Conservation (phyloP, 2,329 filamentous ascomycete genomes). For the Colletotrichum spaethianum region DNA sequence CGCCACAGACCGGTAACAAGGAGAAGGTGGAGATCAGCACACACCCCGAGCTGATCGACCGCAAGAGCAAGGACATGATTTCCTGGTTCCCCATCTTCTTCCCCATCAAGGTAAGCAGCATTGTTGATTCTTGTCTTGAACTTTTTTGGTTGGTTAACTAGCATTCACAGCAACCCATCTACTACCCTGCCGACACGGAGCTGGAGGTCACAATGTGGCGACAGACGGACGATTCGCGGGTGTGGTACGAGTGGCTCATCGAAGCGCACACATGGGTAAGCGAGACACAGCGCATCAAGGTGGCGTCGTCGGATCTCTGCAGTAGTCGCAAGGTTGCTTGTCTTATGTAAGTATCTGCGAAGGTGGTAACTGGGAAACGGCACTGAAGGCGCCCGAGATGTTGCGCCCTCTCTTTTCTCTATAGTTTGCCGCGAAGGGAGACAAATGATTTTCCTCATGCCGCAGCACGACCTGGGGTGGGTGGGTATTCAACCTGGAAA, state of each 20-base stretch:
- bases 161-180: constrained; percentile 79
- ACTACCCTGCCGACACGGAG: constrained; percentile 87
- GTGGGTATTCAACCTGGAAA: constrained; percentile 17
- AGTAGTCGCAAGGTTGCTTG: constrained; percentile 80
- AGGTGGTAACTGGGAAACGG: not conserved
- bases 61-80: constrained; percentile 97
- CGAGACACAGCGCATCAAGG: constrained; percentile 73
- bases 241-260: constrained; percentile 99
- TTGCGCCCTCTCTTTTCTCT: constrained; percentile 29
- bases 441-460: not conserved
- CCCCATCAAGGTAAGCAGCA: constrained; percentile 82
- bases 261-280: constrained; percentile 82
- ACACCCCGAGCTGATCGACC: constrained; percentile 90
- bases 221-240: constrained; percentile 93
- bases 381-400: constrained; percentile 24
- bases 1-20: constrained; percentile 59
- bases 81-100: constrained; percentile 99
- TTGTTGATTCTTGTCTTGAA: not conserved
- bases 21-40: constrained; percentile 88
- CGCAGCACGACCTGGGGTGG: constrained; percentile 21
- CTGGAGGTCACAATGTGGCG: constrained; percentile 95
- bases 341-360: constrained; percentile 68
- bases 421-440: constrained; percentile 25
- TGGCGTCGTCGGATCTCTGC: constrained; percentile 76
- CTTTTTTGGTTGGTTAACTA: not conserved